phyloP scores from a whole-genome alignment of 2,329 filamentous ascomycete genomes.

The Claviceps capensis region DNA sequence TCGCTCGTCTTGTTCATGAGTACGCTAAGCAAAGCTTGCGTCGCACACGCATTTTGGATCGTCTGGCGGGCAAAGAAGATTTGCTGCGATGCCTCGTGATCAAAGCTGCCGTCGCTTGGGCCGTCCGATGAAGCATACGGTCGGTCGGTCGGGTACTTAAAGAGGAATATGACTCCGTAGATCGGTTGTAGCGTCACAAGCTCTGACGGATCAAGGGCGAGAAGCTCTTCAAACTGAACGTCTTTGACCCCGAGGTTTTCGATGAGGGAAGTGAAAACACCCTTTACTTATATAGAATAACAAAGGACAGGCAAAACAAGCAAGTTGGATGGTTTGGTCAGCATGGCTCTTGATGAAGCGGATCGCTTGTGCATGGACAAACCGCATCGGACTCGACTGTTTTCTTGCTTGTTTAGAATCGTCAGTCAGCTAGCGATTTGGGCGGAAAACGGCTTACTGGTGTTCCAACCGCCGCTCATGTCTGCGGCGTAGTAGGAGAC shows the following conservation, averaged over 20 bases:
- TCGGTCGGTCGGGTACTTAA: constrained; percentile 76
- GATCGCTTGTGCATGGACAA: constrained; percentile 20
- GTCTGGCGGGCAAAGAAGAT: constrained; percentile 95
- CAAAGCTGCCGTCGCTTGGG: constrained; percentile 72
- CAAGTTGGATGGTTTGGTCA: background rate
- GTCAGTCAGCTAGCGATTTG: constrained; percentile 1
- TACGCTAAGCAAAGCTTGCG: constrained; percentile 84
- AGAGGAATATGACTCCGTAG: constrained; percentile 97
- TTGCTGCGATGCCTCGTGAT: constrained; percentile 57
- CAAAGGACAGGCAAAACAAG: background rate
- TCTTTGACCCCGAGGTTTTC: constrained; percentile 81
- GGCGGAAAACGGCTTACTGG: constrained; percentile 39
- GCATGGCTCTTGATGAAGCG: background rate
- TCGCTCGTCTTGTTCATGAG: constrained; percentile 67
- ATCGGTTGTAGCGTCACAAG: constrained; percentile 61
- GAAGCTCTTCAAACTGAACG: constrained; percentile 93
- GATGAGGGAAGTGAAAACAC: constrained; percentile 94
- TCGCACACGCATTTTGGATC: constrained; percentile 97
- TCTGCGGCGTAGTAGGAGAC: constrained; percentile 4
- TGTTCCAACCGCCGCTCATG: constrained; percentile 87
- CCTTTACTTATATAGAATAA: constrained; percentile 30
- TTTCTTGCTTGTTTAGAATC: background rate
- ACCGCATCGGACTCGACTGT: constrained; percentile 87
- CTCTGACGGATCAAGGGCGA: constrained; percentile 68
- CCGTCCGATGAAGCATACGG: constrained; percentile 44